These are phyloP conservation scores for Brassica hybrid DNA, from an alignment of 441 rosid genomes.

Conservation along the genomic window DNA sequence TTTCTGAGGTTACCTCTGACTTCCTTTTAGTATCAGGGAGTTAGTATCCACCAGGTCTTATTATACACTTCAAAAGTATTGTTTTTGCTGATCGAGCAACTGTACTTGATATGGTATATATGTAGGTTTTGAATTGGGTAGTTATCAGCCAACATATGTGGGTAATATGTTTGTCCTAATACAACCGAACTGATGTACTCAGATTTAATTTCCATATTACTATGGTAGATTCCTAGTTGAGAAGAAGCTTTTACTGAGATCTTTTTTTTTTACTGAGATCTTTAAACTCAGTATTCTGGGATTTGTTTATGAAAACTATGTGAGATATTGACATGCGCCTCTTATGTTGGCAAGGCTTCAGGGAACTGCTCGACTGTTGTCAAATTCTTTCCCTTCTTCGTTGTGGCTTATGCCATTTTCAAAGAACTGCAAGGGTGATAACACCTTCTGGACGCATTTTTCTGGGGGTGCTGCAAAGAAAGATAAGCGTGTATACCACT, in stretches of 20 bases:
- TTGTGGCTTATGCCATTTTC: conserved; percentile 96
- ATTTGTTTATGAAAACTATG: conserved; percentile 1
- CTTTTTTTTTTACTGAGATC: conserved; percentile 9
- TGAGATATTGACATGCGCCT: conserved; percentile 49
- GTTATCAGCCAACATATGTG: conserved; percentile 15
- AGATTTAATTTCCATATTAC: conserved; percentile 7
- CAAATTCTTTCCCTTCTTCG: conserved; percentile 89
- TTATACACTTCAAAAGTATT: not conserved
- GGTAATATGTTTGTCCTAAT: conserved; percentile 21
- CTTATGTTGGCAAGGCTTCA: conserved; percentile 71
- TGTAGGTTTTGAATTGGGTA: conserved; percentile 17
- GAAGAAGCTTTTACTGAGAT: conserved; percentile 22
- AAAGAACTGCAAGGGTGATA: conserved; percentile 80
- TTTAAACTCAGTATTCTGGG: not conserved
- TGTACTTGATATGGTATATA: conserved; percentile 8
- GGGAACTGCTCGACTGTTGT: conserved; percentile 96
- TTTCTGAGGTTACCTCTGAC: conserved; percentile 83
- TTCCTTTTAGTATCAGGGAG: conserved; percentile 28
- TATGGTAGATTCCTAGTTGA: conserved; percentile 24
- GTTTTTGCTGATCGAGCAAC: conserved; percentile 25
- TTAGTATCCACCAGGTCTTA: conserved; percentile 3
- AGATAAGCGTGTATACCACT: conserved; percentile 64
- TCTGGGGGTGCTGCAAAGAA: conserved; percentile 58
- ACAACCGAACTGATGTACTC: not conserved
- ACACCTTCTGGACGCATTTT: conserved; percentile 71